Evolutionary conservation across 306 rosid species (phyloP).

Genomic region (Acacia melanoxylon): DNA sequence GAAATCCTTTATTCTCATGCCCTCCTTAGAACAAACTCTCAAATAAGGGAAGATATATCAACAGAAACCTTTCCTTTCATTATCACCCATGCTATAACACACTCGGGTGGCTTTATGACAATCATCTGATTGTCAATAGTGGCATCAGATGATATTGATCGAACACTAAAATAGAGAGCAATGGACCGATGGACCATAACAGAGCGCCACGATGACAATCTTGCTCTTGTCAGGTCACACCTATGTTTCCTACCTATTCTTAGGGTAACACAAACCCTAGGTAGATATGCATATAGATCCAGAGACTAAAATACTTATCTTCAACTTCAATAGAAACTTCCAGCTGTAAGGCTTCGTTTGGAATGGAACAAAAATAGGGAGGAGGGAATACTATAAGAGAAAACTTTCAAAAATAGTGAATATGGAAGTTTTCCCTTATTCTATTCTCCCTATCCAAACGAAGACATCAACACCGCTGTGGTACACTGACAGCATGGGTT

Average conservation of each 20-base stretch:
- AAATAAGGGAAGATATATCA: too few relatives aligned
- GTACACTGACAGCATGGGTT: neutral
- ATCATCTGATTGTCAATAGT: neutral
- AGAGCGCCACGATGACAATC: neutral
- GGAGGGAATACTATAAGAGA: neutral
- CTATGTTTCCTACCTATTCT: neutral
- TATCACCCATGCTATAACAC: too few relatives aligned
- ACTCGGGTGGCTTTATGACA: too few relatives aligned
- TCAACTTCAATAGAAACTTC: neutral
- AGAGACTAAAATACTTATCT: neutral
- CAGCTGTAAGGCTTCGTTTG: neutral
- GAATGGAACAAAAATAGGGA: neutral
- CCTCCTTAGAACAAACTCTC: too few relatives aligned
- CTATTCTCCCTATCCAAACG: neutral
- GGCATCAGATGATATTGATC: neutral
- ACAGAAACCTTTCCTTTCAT: too few relatives aligned
- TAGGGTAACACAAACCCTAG: neutral
- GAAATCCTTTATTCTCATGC: too few relatives aligned
- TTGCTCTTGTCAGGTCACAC: neutral
- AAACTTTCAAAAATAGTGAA: neutral
- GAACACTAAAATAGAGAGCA: neutral
- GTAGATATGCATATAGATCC: neutral
- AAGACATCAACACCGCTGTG: neutral
- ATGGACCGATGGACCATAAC: neutral
- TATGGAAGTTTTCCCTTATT: too few relatives aligned